A percentile compares a stretch with the other conserved stretches of the same genome.
phyloP scores from a whole-genome alignment of 768 basidiomycete genomes.

The Pisolithus orientalis region DNA sequence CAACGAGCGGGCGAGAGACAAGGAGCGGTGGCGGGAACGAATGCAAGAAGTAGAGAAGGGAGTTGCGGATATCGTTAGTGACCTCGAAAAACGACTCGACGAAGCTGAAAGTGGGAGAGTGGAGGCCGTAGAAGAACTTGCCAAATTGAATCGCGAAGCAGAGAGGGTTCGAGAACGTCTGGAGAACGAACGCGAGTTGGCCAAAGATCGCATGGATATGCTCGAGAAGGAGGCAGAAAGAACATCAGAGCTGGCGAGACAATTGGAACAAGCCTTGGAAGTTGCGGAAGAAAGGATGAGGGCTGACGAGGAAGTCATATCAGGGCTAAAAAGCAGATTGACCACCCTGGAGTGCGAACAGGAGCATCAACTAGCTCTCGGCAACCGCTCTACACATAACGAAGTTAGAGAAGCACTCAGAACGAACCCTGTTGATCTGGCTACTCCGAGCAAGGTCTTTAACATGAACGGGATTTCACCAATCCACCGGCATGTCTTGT shows the following conservation, averaged over 20 bases:
- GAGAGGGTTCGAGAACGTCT: constrained; percentile 40
- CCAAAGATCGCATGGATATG: constrained; percentile 42
- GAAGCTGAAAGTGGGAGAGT: constrained; percentile 44
- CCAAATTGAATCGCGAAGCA: constrained; percentile 36
- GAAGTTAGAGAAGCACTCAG: constrained; percentile 55
- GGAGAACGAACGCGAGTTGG: constrained; percentile 48
- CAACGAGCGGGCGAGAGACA: constrained; percentile 55
- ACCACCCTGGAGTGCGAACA: constrained; percentile 52
- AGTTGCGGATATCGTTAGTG: constrained; percentile 59
- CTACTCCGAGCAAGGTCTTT: constrained; percentile 51
- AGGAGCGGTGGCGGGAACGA: constrained; percentile 62
- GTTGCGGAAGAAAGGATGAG: constrained; percentile 68
- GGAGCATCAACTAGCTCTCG: constrained; percentile 30
- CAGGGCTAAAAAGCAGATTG: constrained; percentile 46
- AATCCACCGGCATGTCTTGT: constrained; percentile 64
- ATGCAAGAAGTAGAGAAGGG: constrained; percentile 69
- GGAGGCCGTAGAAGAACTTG: constrained; percentile 34
- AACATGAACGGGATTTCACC: constrained; percentile 66
- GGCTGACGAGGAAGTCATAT: constrained; percentile 50
- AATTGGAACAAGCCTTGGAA: constrained; percentile 73
- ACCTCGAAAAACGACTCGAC: constrained; percentile 51
- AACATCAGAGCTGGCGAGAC: constrained; percentile 49
- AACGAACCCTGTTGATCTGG: constrained; percentile 43
- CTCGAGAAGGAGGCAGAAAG: constrained; percentile 49
- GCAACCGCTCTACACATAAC: constrained; percentile 30